Percentiles rank a stretch among this genome's conserved stretches.
Conservation (phyloP, 129 eudicot species). For the Tagetes patula region DNA sequence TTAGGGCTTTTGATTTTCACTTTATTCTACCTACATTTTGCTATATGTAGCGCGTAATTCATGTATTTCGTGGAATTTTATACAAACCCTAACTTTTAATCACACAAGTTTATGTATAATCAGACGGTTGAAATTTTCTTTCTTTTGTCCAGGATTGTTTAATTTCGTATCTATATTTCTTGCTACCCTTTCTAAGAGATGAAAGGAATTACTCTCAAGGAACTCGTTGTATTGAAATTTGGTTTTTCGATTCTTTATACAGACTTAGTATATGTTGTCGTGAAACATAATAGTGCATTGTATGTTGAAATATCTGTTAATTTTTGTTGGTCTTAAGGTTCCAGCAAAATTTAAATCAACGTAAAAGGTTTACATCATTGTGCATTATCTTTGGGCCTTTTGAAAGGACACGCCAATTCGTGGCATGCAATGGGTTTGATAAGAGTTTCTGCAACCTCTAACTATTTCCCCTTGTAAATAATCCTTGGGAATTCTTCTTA, state of each 20-base stretch:
- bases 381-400: background rate
- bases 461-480: background rate
- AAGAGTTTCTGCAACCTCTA: background rate
- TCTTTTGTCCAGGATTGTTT: background rate
- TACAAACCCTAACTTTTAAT: constrained; percentile 29
- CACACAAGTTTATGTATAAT: background rate
- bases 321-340: background rate
- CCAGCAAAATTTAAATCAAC: background rate
- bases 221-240: background rate
- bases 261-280: background rate
- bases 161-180: constrained; percentile 11
- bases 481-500: background rate
- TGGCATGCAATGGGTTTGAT: background rate
- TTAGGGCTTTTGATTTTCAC: background rate
- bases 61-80: background rate
- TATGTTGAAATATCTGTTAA: background rate
- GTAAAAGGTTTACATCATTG: constrained; percentile 1
- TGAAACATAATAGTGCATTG: constrained; percentile 7
- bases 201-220: background rate
- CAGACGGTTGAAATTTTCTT: background rate
- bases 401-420: constrained; percentile 6
- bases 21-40: constrained; percentile 25
- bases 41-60: background rate
- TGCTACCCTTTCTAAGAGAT: constrained; percentile 4
- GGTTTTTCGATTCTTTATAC: background rate